These are phyloP conservation scores for Solanum etuberosum DNA, from an alignment of 257 asterid species.

Conservation along the genomic window DNA sequence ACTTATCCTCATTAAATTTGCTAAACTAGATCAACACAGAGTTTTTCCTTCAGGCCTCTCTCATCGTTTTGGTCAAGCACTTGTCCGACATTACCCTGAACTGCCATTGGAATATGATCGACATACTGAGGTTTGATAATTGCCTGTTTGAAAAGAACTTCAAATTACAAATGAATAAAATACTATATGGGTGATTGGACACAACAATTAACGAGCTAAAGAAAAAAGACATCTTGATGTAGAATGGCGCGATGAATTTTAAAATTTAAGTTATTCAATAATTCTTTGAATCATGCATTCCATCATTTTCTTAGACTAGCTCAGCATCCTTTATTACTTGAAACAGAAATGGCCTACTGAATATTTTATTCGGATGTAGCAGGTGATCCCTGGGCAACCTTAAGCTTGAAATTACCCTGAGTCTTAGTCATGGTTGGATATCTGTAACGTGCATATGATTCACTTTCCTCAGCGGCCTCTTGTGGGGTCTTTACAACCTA, in stretches of 20 bases:
- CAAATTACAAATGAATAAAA: background rate
- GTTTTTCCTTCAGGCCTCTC: slow-evolving; percentile 62
- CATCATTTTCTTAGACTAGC: background rate
- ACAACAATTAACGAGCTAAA: background rate
- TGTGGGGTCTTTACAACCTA: slow-evolving; percentile 95
- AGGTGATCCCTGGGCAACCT: slow-evolving; percentile 70
- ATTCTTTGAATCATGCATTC: background rate
- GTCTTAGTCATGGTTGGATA: slow-evolving; percentile 91
- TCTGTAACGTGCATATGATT: slow-evolving; percentile 75
- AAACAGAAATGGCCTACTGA: background rate
- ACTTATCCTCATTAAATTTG: too few species aligned
- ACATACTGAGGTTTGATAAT: slow-evolving; percentile 96
- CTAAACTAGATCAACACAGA: slow-evolving; percentile 76
- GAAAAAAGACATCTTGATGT: background rate
- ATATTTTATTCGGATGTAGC: background rate
- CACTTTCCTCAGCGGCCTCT: slow-evolving; percentile 85
- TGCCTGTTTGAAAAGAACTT: slow-evolving; percentile 33
- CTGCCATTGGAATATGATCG: slow-evolving; percentile 97
- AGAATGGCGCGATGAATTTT: background rate
- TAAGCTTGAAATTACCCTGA: slow-evolving; percentile 89
- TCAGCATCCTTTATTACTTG: background rate
- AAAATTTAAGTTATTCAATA: background rate
- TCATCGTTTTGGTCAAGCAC: slow-evolving; percentile 94
- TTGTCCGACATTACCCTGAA: slow-evolving; percentile 95
- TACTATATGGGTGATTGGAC: background rate